phyloP scores from a whole-genome alignment of 495 filamentous ascomycete genomes.

The Viridothelium virens region DNA sequence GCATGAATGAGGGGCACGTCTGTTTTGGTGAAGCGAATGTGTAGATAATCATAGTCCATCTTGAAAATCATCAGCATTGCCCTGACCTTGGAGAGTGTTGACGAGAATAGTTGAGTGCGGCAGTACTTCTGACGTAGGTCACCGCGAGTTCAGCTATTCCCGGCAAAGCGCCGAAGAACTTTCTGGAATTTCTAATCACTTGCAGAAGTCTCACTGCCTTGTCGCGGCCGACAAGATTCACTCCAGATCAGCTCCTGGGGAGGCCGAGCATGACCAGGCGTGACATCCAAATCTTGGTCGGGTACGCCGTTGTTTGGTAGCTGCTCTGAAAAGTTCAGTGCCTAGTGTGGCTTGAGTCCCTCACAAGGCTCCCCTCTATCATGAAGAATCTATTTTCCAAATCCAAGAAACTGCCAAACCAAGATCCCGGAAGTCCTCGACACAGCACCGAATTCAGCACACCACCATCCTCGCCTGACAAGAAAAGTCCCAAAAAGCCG shows the following conservation, averaged over 20 bases:
- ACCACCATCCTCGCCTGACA: conserved; percentile 6
- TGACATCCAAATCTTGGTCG: neutral
- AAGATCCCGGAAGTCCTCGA: conserved; percentile 5
- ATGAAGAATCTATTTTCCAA: conserved; percentile 12
- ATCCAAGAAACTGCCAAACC: conserved; percentile 10
- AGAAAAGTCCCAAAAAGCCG: conserved; percentile 10
- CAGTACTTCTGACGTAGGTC: conserved; percentile 10
- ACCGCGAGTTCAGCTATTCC: neutral
- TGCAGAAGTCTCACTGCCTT: neutral
- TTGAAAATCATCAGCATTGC: neutral
- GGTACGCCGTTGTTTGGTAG: neutral
- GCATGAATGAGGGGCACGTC: neutral
- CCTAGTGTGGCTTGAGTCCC: conserved; percentile 8
- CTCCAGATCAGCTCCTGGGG: neutral
- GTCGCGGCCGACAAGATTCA: neutral
- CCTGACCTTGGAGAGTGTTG: neutral
- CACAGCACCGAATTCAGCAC: neutral
- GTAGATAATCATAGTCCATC: conserved; percentile 9
- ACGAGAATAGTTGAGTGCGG: neutral
- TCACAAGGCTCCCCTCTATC: conserved; percentile 6
- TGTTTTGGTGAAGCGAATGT: neutral
- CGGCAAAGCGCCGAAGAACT: conserved; percentile 1
- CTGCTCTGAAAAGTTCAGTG: neutral
- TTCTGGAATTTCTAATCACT: conserved; percentile 8
- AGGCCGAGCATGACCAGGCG: neutral